Evolutionary conservation across 2,329 filamentous ascomycete species (phyloP), one percentile per base, ranked within the genome.

Genomic region (Fusarium dimerum): DNA sequence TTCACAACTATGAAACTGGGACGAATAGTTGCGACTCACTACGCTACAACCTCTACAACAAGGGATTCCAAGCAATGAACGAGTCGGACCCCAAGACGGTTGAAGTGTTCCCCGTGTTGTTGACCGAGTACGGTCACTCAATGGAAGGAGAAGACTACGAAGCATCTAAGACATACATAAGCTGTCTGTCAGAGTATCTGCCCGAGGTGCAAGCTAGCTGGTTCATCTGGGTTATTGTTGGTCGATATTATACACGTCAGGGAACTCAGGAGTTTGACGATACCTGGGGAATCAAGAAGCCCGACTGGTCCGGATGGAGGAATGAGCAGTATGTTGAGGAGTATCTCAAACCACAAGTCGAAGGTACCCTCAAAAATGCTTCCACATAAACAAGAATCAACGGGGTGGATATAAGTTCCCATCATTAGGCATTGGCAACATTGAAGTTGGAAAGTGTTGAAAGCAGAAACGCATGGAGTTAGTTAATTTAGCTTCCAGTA

Each of bases 151-250:
- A 65, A 1, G 77, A 74, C 1, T 82, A 77, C 65, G 61, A 70
- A 43, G 55, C 40, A 1, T 52, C 59, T 2, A 67, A 70, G 5
- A 74, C 77, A 1, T 86, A 86, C 61, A 71, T 79, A 2, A 73
- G 70, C 18, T 84, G 82, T 52, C 63, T 84, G 55, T 72, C 75
- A 1, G 66, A 68, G 15, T 83, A 76, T 57, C 64, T 86, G 42
- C 74, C 76, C 0, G 67, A 71, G 40, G 65, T 76, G 51, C 71
- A 79, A 67, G 74, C 76, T 0, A 76, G 82, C 13, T 82, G 82
- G 82, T 76, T 81, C 63, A 73, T 81, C 64, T 85, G 82, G 78
- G 83, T 83, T 30, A 49, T 87, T 15, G 73, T 74, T 0, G 81
- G 81, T 0, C 80, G 79, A 55, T 86, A 85, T 59, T 85, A 86